phyloP scores from a whole-genome alignment of 352 stramenopile species.

The Pythium coloratum region DNA sequence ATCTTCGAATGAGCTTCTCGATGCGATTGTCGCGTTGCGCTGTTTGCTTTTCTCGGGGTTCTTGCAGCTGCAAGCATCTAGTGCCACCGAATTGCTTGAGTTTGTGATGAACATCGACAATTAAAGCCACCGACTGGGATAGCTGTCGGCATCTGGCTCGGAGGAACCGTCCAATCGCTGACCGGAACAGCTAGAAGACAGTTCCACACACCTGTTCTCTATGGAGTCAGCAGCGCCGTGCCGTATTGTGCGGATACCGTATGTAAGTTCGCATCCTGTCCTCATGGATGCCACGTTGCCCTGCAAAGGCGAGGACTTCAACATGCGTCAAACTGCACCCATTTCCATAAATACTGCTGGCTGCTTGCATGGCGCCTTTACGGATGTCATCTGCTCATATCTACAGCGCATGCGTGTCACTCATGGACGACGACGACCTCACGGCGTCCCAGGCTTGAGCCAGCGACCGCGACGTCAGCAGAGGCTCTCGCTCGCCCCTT shows the following conservation, averaged over 20 bases:
- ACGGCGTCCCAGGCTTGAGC: slow-evolving; percentile 49
- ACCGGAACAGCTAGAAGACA: slow-evolving; percentile 1
- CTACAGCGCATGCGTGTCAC: background rate
- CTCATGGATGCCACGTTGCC: background rate
- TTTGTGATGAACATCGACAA: slow-evolving; percentile 8
- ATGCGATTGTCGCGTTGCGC: background rate
- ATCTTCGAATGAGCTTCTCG: slow-evolving; percentile 1
- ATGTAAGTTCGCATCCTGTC: background rate
- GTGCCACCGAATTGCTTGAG: slow-evolving; percentile 12
- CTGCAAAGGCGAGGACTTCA: slow-evolving; percentile 3
- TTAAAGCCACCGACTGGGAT: slow-evolving; percentile 7
- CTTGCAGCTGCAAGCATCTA: slow-evolving; percentile 8
- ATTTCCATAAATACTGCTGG: slow-evolving; percentile 1
- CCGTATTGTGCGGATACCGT: background rate
- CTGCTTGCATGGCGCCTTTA: background rate
- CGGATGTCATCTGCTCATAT: background rate
- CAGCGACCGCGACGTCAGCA: slow-evolving; percentile 55
- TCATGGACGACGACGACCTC: slow-evolving; percentile 12
- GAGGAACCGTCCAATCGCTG: slow-evolving; percentile 5
- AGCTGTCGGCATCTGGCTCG: slow-evolving; percentile 4
- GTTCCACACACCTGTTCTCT: background rate
- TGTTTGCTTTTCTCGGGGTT: background rate
- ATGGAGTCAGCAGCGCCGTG: background rate
- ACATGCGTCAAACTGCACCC: background rate
- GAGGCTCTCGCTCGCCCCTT: slow-evolving; percentile 56